Evolutionary conservation across 208 protist species (phyloP).

Genomic region (Leishmania arabica): DNA sequence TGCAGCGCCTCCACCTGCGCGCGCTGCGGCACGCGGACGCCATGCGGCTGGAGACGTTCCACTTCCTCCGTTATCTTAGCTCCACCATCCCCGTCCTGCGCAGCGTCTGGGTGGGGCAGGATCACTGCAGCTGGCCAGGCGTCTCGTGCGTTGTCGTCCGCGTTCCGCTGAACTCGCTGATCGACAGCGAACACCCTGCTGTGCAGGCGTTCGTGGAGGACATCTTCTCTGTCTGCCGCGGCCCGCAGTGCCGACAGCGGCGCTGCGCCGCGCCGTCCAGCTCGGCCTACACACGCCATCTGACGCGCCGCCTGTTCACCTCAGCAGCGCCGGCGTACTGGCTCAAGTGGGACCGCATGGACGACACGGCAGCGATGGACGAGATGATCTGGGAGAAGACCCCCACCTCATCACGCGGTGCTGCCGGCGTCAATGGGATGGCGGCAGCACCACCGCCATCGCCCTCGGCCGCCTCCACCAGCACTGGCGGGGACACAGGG

Average conservation of each 20-base stretch:
- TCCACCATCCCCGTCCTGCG: constrained; percentile 39
- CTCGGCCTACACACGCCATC: constrained; percentile 19
- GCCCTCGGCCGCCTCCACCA: background rate
- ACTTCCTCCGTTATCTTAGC: constrained; percentile 48
- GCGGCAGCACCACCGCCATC: background rate
- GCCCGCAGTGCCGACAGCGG: constrained; percentile 14
- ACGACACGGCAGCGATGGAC: constrained; percentile 35
- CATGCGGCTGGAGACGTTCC: constrained; percentile 65
- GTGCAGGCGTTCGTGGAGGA: constrained; percentile 30
- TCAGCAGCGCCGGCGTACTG: constrained; percentile 26
- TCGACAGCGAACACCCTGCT: constrained; percentile 42
- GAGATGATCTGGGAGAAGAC: constrained; percentile 25
- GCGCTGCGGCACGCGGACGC: constrained; percentile 58
- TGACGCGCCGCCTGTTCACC: constrained; percentile 29
- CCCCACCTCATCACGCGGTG: background rate
- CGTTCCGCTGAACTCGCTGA: constrained; percentile 41
- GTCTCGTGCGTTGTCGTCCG: constrained; percentile 40
- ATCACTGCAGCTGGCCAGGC: constrained; percentile 55
- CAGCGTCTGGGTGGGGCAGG: constrained; percentile 47
- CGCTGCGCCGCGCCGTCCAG: constrained; percentile 22
- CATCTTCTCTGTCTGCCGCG: constrained; percentile 15
- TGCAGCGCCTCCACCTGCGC: constrained; percentile 45
- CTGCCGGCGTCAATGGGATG: background rate
- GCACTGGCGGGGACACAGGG: background rate
- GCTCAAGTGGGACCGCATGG: constrained; percentile 30